These are phyloP conservation scores for Canariomyces notabilis DNA, from an alignment of 2,329 filamentous ascomycete species.

Conservation along the genomic window DNA sequence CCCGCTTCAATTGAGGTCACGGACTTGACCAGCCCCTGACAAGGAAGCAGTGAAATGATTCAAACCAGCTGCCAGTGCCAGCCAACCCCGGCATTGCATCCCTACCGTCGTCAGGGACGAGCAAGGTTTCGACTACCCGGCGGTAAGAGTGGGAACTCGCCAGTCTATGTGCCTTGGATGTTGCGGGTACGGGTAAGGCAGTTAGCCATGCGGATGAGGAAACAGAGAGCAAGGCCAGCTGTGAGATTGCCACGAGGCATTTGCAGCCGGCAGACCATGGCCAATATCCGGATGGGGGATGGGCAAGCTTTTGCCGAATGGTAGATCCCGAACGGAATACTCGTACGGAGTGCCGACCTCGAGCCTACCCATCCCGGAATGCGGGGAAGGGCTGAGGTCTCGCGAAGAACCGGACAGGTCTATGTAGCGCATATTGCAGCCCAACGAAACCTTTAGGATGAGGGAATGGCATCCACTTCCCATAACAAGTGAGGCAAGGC, in stretches of 20 bases:
- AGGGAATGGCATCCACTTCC: conserved; percentile 8
- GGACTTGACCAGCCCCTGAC: neutral
- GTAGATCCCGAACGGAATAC: conserved; percentile 11
- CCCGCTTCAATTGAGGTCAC: no score
- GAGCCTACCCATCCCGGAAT: conserved; percentile 10
- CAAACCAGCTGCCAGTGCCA: neutral
- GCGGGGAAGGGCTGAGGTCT: conserved; percentile 21
- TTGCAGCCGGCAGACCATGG: conserved; percentile 15
- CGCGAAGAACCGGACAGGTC: conserved; percentile 13
- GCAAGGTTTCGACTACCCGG: neutral
- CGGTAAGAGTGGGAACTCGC: neutral
- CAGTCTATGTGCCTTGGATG: neutral
- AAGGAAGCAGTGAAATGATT: neutral
- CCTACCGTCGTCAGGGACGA: neutral
- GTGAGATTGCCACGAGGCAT: conserved; percentile 14
- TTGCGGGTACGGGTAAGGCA: neutral
- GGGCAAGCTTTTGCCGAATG: conserved; percentile 18
- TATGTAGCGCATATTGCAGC: neutral
- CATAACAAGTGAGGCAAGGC: conserved; percentile 2
- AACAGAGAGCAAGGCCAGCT: neutral
- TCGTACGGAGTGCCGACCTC: conserved; percentile 2
- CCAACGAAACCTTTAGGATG: neutral
- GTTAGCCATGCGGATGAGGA: neutral
- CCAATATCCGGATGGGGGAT: conserved; percentile 13
- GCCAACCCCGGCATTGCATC: neutral